A percentile compares a stretch with the other conserved stretches of the same genome.
Evolutionary conservation across 768 basidiomycete species (phyloP).

Genomic region (Epithele typhae): DNA sequence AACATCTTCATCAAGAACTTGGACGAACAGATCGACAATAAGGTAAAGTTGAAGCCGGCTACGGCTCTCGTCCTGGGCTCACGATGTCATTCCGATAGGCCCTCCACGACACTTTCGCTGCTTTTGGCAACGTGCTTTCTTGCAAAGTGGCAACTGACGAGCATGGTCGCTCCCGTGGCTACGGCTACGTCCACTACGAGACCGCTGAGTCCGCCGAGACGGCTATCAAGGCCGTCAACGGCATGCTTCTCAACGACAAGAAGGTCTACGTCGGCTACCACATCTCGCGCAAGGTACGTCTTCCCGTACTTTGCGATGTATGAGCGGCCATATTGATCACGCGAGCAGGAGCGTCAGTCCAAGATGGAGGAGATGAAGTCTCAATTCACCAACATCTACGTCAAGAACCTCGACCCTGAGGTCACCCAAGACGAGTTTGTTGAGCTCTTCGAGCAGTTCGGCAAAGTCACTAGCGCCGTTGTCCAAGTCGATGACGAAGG

Average conservation of each 20-base stretch:
- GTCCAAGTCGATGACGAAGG: conserved; percentile 82
- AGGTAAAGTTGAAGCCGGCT: too few species aligned
- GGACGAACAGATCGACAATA: conserved; percentile 96
- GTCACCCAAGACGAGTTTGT: conserved; percentile 84
- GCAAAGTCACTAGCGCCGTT: conserved; percentile 85
- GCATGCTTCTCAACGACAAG: conserved; percentile 99
- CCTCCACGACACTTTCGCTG: conserved; percentile 98
- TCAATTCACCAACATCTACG: conserved; percentile 96
- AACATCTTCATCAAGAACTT: conserved; percentile 99
- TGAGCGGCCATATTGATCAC: neutral
- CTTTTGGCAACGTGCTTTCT: conserved; percentile 96
- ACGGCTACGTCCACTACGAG: conserved; percentile 99
- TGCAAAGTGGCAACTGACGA: conserved; percentile 99
- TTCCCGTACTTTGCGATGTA: neutral
- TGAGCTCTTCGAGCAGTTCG: conserved; percentile 71
- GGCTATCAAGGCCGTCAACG: conserved; percentile 98
- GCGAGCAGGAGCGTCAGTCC: conserved; percentile 83
- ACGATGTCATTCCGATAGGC: conserved; percentile 46
- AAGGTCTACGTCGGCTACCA: conserved; percentile 99
- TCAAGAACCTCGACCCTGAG: conserved; percentile 93
- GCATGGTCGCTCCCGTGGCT: conserved; percentile 92
- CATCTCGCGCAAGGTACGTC: conserved; percentile 85
- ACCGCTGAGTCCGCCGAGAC: conserved; percentile 93
- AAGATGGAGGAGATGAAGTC: conserved; percentile 97
- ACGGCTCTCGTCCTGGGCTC: neutral